Percentiles rank a stretch among this genome's conserved stretches.
Conservation (phyloP, 495 filamentous ascomycete species). For the Platismatia glauca region DNA sequence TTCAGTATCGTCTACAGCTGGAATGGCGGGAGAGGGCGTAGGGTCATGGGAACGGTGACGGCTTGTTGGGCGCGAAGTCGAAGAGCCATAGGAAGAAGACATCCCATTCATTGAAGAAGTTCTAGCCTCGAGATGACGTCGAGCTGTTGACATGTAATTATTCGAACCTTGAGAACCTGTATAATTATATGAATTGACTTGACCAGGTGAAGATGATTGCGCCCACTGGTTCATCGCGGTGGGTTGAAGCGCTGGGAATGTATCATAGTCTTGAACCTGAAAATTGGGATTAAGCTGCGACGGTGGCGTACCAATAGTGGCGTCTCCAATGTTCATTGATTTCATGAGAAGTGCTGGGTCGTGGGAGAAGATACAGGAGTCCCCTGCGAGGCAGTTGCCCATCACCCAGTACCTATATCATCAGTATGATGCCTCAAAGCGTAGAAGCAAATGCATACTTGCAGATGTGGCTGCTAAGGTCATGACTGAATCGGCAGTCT, state of each 20-base stretch:
- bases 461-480: conserved; percentile 91
- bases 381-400: conserved; percentile 90
- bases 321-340: conserved; percentile 55
- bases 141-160: conserved; percentile 18
- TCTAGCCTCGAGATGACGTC: conserved; percentile 22
- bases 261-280: conserved; percentile 77
- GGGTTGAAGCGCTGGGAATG: conserved; percentile 76
- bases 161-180: conserved; percentile 18
- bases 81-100: conserved; percentile 20
- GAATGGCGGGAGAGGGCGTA: conserved; percentile 55
- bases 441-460: conserved; percentile 54
- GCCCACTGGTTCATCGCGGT: conserved; percentile 54
- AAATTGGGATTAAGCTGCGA: conserved; percentile 52
- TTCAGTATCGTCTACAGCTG: conserved; percentile 84
- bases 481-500: conserved; percentile 96
- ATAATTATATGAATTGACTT: conserved; percentile 22
- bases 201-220: conserved; percentile 28
- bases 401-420: conserved; percentile 79
- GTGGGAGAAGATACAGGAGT: conserved; percentile 94
- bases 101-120: conserved; percentile 21
- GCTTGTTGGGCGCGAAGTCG: conserved; percentile 68
- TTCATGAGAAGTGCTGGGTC: conserved; percentile 77
- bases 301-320: conserved; percentile 44
- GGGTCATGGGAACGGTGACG: conserved; percentile 66
- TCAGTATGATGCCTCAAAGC: conserved; percentile 17